Conservation (phyloP, 768 basidiomycete species). For the Exidia glandulosa region DNA sequence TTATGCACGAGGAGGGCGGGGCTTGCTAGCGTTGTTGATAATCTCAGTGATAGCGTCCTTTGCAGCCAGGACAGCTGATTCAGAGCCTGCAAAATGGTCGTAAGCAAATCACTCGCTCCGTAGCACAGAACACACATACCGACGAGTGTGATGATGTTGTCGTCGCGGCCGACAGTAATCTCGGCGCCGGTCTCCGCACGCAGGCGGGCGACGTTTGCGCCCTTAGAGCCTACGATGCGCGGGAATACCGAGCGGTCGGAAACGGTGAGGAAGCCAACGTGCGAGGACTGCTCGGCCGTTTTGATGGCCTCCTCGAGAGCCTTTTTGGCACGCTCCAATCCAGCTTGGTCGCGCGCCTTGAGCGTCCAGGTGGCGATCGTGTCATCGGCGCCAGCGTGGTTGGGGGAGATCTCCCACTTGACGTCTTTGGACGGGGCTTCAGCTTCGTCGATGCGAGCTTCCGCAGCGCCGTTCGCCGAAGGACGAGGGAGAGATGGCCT, state of each 20-base stretch:
- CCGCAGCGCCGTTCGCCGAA: slow-evolving; percentile 21
- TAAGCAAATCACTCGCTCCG: background rate
- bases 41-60: slow-evolving; percentile 57
- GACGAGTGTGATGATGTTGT: slow-evolving; percentile 75
- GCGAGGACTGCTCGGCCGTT: slow-evolving; percentile 59
- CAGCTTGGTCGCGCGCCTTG: slow-evolving; percentile 65
- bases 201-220: slow-evolving; percentile 79
- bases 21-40: slow-evolving; percentile 20
- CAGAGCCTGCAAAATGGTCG: slow-evolving; percentile 39
- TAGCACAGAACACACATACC: slow-evolving; percentile 37
- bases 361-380: slow-evolving; percentile 81
- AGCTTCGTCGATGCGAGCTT: slow-evolving; percentile 80
- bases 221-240: slow-evolving; percentile 85
- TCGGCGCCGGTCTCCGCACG: slow-evolving; percentile 85
- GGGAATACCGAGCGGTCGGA: slow-evolving; percentile 80
- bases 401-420: slow-evolving; percentile 67
- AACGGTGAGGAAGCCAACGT: slow-evolving; percentile 78
- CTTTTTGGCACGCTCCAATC: slow-evolving; percentile 64
- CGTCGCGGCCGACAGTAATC: slow-evolving; percentile 83
- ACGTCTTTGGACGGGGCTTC: slow-evolving; percentile 33
- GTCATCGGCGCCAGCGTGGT: slow-evolving; percentile 74
- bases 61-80: slow-evolving; percentile 55
- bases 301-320: slow-evolving; percentile 58
- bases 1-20: background rate
- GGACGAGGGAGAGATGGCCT: slow-evolving; percentile 54